phyloP scores from a whole-genome alignment of 1,139 yeast genomes.

The Hansenula sp. region DNA sequence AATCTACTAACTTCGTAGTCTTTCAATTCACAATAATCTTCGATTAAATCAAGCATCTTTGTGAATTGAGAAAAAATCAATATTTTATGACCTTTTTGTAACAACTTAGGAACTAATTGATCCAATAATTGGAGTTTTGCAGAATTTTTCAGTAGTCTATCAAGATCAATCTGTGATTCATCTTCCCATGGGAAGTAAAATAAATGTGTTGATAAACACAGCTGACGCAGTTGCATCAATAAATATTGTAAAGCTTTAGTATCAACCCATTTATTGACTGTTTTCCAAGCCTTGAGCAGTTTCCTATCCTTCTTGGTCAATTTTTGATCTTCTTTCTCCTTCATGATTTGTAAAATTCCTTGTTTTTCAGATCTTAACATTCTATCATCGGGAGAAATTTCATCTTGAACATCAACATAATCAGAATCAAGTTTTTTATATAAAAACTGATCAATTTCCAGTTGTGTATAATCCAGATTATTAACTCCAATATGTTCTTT shows the following conservation, averaged over 20 bases:
- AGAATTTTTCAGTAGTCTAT: slow-evolving; percentile 46
- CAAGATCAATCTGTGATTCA: slow-evolving; percentile 30
- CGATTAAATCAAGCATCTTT: slow-evolving; percentile 66
- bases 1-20: slow-evolving; percentile 53
- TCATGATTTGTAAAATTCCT: not conserved
- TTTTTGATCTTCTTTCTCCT: not conserved
- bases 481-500: slow-evolving; percentile 41
- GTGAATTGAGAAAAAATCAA: slow-evolving; percentile 85
- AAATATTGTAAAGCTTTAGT: slow-evolving; percentile 55
- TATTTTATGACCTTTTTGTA: slow-evolving; percentile 55
- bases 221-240: slow-evolving; percentile 78
- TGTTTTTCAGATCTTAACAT: slow-evolving; percentile 11
- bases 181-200: slow-evolving; percentile 76
- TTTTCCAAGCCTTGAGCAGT: slow-evolving; percentile 20
- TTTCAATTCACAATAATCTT: slow-evolving; percentile 61
- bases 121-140: slow-evolving; percentile 71
- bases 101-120: slow-evolving; percentile 51
- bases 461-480: slow-evolving; percentile 24
- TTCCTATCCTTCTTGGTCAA: slow-evolving; percentile 8
- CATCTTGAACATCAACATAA: slow-evolving; percentile 18
- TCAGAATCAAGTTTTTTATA: slow-evolving; percentile 31
- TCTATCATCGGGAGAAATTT: slow-evolving; percentile 8
- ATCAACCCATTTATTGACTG: slow-evolving; percentile 29
- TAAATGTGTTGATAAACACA: slow-evolving; percentile 81
- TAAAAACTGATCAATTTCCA: slow-evolving; percentile 40